Evolutionary conservation across 108 stramenopile species (phyloP).

Genomic region (Conticribra guillardii): DNA sequence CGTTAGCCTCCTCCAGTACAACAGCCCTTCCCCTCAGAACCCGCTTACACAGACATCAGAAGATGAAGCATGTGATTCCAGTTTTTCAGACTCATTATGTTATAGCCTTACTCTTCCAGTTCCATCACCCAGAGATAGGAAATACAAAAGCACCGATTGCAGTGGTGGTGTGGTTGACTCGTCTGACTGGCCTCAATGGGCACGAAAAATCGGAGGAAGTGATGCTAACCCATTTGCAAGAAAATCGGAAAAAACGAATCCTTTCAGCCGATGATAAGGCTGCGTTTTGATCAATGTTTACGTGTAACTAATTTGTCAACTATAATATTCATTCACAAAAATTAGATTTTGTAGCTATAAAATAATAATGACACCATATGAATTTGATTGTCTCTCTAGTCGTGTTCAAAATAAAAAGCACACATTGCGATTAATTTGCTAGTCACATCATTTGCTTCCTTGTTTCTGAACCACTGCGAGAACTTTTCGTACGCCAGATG

Average conservation of each 20-base stretch:
- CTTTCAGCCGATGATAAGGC: too few relatives aligned
- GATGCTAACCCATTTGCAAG: not conserved
- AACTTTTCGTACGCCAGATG: slow-evolving; percentile 83
- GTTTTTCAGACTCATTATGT: slow-evolving; percentile 41
- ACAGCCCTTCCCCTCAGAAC: too few relatives aligned
- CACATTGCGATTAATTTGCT: not conserved
- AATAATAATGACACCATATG: too few relatives aligned
- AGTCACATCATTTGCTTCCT: not conserved
- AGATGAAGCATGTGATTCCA: slow-evolving; percentile 1
- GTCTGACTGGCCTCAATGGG: slow-evolving; percentile 46
- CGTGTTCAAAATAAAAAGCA: too few relatives aligned
- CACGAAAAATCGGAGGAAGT: slow-evolving; percentile 11
- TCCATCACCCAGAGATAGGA: slow-evolving; percentile 9
- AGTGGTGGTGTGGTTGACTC: slow-evolving; percentile 10
- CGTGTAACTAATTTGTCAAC: too few relatives aligned
- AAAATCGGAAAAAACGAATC: too few relatives aligned
- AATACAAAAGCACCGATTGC: not conserved
- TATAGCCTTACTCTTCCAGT: slow-evolving; percentile 40
- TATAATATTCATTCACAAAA: too few relatives aligned
- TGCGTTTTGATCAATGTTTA: too few relatives aligned
- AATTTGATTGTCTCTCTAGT: too few relatives aligned
- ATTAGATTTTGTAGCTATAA: too few relatives aligned
- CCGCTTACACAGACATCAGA: too few relatives aligned
- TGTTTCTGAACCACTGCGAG: slow-evolving; percentile 41
- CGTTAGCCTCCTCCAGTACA: too few relatives aligned